Evolutionary conservation across 257 asterid genomes (phyloP), one percentile per base, ranked within the genome.

Genomic region (Paulownia fortunei): DNA sequence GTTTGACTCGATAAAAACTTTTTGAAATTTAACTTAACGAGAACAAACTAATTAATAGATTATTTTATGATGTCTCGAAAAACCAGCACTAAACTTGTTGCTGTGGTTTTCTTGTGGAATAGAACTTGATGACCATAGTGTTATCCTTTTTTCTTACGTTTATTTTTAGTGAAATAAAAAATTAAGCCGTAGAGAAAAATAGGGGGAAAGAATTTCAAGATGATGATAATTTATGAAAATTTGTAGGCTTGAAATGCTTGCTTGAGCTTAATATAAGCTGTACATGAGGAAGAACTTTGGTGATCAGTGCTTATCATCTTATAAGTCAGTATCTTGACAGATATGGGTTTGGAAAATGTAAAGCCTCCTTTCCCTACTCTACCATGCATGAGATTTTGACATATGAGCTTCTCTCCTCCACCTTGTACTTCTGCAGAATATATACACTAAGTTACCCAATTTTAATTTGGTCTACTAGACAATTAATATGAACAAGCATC

Each of bases 311-410:
- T 55, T 55, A 21, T 55, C 62, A 55, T 41, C 13, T 24, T 8
- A 68, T 24, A 49, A 69, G 74, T 46, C 61, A 69, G 18, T 47
- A 24, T 6, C 12, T 42, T 67, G 73, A 24, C 23, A n/a, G 44
- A 24, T 42, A 24, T 21, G 3, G 39, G 10, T 69, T 42, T 68
- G 30, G 44, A 47, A 52, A 52, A 71, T 60, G 39, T 42, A 37
- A 23, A 18, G 36, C 19, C 37, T 39, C 56, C 27, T 4, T 27
- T 36, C 11, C n/a, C 42, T 41, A 41, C 44, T 39, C 44, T 7
- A 23, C 27, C 44, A 59, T 39, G 47, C 24, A 55, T 55, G 9
- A 37, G 34, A 27, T n/a, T 41, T 72, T 72, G 39, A 56, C 67
- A 36, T 72, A 27, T 72, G 41, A 46, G 62, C 30, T 27, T 52